A percentile compares a stretch with the other conserved stretches of the same genome.
phyloP scores from a whole-genome alignment of 768 basidiomycete species.

The Xerocomus potaroensis region DNA sequence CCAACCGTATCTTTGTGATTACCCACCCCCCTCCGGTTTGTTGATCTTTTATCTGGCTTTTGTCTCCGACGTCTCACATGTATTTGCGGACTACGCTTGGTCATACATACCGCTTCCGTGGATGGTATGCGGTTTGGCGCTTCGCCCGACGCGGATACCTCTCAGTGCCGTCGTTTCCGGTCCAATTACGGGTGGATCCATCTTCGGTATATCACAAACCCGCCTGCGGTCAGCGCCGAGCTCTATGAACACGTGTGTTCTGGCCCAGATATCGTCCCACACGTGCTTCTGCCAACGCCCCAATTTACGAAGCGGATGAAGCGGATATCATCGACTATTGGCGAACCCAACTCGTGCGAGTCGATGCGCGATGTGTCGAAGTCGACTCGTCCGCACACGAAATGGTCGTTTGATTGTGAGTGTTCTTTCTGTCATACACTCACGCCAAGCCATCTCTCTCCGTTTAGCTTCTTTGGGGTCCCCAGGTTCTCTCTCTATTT shows the following conservation, averaged over 20 bases:
- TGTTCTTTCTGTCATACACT: background rate
- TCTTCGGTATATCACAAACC: conserved; percentile 18
- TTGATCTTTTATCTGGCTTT: conserved; percentile 52
- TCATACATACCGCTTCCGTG: conserved; percentile 51
- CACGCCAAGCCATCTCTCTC: background rate
- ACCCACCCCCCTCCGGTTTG: conserved; percentile 30
- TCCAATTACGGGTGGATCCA: conserved; percentile 48
- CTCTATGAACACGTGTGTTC: conserved; percentile 51
- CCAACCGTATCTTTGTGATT: background rate
- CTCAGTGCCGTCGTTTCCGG: conserved; percentile 57
- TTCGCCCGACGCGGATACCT: conserved; percentile 50
- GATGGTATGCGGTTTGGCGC: conserved; percentile 49
- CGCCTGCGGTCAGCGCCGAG: conserved; percentile 42
- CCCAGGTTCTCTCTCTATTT: conserved; percentile 40
- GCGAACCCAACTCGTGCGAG: conserved; percentile 34
- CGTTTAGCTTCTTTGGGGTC: conserved; percentile 43
- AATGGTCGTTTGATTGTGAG: conserved; percentile 50
- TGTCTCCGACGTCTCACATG: conserved; percentile 47
- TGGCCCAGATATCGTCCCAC: conserved; percentile 23
- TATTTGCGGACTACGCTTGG: conserved; percentile 63
- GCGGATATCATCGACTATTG: conserved; percentile 47
- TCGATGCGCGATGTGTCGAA: conserved; percentile 41
- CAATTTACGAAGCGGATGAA: conserved; percentile 38
- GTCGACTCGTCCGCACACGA: conserved; percentile 36
- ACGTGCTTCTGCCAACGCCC: conserved; percentile 32